Evolutionary conservation across 805 yeast species (phyloP), one percentile per base, ranked within the genome.

Genomic region (Metschnikowia koreensis): DNA sequence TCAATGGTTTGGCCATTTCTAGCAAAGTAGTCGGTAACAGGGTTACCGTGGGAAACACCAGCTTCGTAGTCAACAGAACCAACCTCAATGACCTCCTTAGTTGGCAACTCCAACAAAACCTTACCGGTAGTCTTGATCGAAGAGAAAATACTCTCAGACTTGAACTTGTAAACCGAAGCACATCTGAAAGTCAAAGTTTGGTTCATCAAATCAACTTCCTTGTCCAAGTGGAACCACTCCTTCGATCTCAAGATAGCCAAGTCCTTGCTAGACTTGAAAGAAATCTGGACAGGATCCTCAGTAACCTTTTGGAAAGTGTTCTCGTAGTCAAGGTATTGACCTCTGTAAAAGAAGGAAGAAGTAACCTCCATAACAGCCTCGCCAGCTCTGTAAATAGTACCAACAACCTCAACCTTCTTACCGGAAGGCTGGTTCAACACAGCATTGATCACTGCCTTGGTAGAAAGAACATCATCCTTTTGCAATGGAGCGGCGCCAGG

Each of bases 321-420:
- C 68, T 86, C 88, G 68, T 81, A 94, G 73, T 94, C 99, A 36
- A 66, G 66, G 79, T 93, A 94, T 50, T 77, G 78, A 60, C 99
- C 99, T 71, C 99, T 83, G 85, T 93, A 94, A 76, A 94, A 88
- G 85, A 94, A 94, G 60, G 92, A 87, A 43, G 98, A 91, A 33
- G 86, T 85, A 52, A 94, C 97, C 70, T 93, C 97, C 90, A 94
- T 82, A 26, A 94, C 94, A 46, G 96, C 87, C 57, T 75, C 66
- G 52, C 82, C 84, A 33, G 83, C 89, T 70, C 96, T 84, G 64
- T 81, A 79, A 59, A 94, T 80, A 41, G 93, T 83, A 61, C 98
- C 99, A 60, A 87, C 83, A 63, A 94, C 99, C 71, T 92, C 96
- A 50, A 94, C 98, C 69, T 89, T 81, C 79, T 94, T 94, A 66